Evolutionary conservation across 192 early-diverging fungal genomes (phyloP).

Genomic region (Coemansia umbellata): DNA sequence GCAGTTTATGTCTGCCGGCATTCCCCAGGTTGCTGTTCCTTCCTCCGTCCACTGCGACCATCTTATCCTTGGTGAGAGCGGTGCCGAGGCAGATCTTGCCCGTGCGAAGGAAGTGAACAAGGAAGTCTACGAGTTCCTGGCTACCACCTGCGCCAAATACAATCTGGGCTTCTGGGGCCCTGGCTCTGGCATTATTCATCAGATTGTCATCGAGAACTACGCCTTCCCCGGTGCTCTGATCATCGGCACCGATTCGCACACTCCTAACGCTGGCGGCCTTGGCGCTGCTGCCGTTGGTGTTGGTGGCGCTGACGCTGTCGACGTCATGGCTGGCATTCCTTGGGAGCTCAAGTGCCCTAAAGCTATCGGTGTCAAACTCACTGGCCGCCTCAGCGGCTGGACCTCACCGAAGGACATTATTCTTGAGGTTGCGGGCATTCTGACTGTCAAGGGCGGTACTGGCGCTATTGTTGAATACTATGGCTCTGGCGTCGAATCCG

Average conservation of each 20-base stretch:
- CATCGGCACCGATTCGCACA: slow-evolving; percentile 98
- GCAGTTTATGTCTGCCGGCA: slow-evolving; percentile 94
- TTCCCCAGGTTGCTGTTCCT: slow-evolving; percentile 84
- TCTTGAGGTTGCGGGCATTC: slow-evolving; percentile 87
- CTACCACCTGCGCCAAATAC: slow-evolving; percentile 82
- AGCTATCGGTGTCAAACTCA: slow-evolving; percentile 88
- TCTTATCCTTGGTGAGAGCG: slow-evolving; percentile 88
- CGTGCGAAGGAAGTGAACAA: slow-evolving; percentile 84
- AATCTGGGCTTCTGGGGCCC: slow-evolving; percentile 95
- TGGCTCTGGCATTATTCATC: slow-evolving; percentile 91
- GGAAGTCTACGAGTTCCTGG: slow-evolving; percentile 92
- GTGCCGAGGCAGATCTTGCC: slow-evolving; percentile 76
- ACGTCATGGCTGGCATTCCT: slow-evolving; percentile 97
- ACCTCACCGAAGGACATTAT: slow-evolving; percentile 95
- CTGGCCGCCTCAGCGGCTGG: slow-evolving; percentile 86
- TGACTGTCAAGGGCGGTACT: slow-evolving; percentile 96
- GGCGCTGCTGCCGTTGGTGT: slow-evolving; percentile 97
- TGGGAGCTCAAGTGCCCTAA: slow-evolving; percentile 99
- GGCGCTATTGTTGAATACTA: slow-evolving; percentile 98
- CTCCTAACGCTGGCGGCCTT: slow-evolving; percentile 96
- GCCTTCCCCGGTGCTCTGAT: slow-evolving; percentile 93
- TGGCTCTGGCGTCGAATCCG: slow-evolving; percentile 87
- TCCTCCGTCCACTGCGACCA: slow-evolving; percentile 97
- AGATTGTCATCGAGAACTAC: slow-evolving; percentile 98
- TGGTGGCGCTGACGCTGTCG: slow-evolving; percentile 98